Conservation (phyloP, 345 rosid species). For the Clarkia xantiana region DNA sequence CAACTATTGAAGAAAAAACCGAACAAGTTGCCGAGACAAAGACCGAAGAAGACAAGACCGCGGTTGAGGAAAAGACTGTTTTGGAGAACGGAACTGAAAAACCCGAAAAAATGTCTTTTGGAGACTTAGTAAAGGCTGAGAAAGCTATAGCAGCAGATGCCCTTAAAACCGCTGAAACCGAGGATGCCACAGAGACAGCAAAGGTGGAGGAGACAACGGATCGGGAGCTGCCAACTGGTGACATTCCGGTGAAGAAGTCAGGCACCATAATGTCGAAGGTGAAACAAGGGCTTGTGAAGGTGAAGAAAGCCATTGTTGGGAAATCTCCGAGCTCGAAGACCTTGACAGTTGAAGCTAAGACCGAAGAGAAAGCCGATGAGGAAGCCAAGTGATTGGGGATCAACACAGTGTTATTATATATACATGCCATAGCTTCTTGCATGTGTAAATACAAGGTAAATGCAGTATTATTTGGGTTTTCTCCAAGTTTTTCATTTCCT, state of each 20-base stretch:
- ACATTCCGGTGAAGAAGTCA: slow-evolving; percentile 13
- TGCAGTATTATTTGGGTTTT: slow-evolving; percentile 9
- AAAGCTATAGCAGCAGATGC: no score
- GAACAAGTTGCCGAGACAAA: neutral
- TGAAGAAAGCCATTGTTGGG: slow-evolving; percentile 63
- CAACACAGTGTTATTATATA: neutral
- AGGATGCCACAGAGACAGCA: neutral
- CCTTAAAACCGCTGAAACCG: neutral
- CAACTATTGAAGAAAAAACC: neutral
- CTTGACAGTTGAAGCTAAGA: slow-evolving; percentile 29
- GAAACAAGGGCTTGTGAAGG: slow-evolving; percentile 65
- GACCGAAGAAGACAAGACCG: neutral
- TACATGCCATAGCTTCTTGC: slow-evolving; percentile 2
- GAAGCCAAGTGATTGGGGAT: slow-evolving; percentile 26
- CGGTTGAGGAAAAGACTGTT: neutral
- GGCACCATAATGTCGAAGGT: slow-evolving; percentile 59
- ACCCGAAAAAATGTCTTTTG: neutral
- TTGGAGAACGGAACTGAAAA: slow-evolving; percentile 1
- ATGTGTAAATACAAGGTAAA: slow-evolving; percentile 17
- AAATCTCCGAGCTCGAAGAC: slow-evolving; percentile 67
- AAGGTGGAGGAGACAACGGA: no score
- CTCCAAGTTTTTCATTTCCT: neutral
- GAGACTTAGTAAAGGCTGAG: neutral
- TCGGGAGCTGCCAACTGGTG: neutral
- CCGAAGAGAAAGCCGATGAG: slow-evolving; percentile 26